Evolutionary conservation across 495 filamentous ascomycete genomes (phyloP), one percentile per base, ranked within the genome.

Genomic region (Aspergillus carlsbadensis): DNA sequence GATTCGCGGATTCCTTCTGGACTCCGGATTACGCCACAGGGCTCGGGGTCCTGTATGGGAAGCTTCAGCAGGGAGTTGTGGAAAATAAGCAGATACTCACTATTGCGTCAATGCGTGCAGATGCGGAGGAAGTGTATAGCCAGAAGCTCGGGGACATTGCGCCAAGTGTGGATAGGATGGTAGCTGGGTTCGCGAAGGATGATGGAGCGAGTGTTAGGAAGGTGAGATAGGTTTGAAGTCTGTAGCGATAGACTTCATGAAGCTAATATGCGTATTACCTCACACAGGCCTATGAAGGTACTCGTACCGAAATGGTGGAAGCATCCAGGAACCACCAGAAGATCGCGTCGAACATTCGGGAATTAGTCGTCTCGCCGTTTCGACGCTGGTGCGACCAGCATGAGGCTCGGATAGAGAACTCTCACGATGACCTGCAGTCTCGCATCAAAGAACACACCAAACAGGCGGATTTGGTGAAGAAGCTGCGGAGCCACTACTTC

Each of bases 131-230:
- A 39, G 62, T 85, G 26, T 99, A 98, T 73, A 88, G 92, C 20
- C 76, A 84, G 58, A 86, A 83, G 59, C 79, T 99, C 45, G 87
- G 80, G 53, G 88, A 92, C 7, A 98, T 98, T 63, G 82, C 85
- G 52, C 88, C 92, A 15, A 82, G 86, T 6, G 87, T 92, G 50
- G 90, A 96, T 71, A 87, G 84, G 62, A 81, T 95, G 65, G 71
- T 81, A n/a, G 62, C 59, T 20, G 94, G 94, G 42, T 99, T 99
- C 69, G 75, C 76, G 41, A 88, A 88, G 67, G 94, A 99, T 73
- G 94, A 99, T 75, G 94, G 94, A 64, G 95, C 94, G 41, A 99
- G 91, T 70, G 86, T 95, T 60, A 82, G 90, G 61, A 98, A 98
- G 86, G 91, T 94, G 72, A 59, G 80, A 67, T 29, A 54, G 35